Evolutionary conservation across 2,329 filamentous ascomycete genomes (phyloP).

Genomic region (Setomelanomma holmii): DNA sequence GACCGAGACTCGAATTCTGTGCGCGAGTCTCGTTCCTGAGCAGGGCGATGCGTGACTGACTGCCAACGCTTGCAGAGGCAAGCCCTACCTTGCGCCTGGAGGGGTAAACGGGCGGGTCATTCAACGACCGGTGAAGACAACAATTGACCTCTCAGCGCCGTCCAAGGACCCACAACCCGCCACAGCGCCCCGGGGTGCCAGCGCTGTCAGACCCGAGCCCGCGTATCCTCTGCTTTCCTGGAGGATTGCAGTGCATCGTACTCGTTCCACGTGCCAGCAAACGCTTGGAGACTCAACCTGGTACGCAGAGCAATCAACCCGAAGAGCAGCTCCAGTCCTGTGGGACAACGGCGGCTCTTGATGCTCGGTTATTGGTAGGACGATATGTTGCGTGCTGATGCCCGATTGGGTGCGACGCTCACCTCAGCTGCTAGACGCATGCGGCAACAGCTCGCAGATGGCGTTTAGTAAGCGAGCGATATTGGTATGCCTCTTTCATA

Average conservation of each 20-base stretch:
- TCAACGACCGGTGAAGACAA: conserved; percentile 11
- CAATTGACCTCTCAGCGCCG: conserved; percentile 2
- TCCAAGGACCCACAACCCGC: conserved; percentile 5
- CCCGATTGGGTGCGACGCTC: conserved; percentile 10
- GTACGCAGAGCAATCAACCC: background rate
- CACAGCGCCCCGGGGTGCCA: conserved; percentile 7
- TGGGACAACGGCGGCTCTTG: conserved; percentile 4
- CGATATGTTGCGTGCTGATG: conserved; percentile 5
- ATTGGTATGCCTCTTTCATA: background rate
- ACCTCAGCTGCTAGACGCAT: conserved; percentile 15
- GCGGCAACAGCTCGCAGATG: conserved; percentile 9
- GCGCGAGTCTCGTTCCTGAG: conserved; percentile 3
- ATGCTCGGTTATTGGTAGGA: background rate
- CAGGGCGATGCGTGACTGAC: conserved; percentile 3
- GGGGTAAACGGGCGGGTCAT: conserved; percentile 21
- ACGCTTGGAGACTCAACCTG: background rate
- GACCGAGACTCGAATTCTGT: conserved; percentile 4
- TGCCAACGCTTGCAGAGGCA: background rate
- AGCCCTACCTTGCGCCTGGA: conserved; percentile 1
- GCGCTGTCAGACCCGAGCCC: conserved; percentile 4
- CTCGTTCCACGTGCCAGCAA: conserved; percentile 11
- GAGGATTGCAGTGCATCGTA: background rate
- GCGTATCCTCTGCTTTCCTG: background rate
- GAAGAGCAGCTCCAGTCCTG: conserved; percentile 1
- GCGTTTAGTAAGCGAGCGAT: conserved; percentile 7